Evolutionary conservation across 2,329 filamentous ascomycete species (phyloP).

Genomic region (Erysiphe pulchra): DNA sequence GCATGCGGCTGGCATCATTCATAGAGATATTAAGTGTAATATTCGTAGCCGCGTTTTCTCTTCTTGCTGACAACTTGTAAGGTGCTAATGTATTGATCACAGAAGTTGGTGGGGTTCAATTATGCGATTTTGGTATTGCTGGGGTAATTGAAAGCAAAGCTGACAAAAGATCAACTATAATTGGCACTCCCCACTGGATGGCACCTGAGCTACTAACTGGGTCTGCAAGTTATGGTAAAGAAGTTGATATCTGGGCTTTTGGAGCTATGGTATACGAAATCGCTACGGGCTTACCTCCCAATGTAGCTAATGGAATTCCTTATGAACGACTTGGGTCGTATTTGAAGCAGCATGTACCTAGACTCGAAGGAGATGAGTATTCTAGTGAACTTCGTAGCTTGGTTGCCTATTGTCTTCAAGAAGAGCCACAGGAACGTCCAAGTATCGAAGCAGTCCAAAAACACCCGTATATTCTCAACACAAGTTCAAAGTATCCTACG

Average conservation of each 20-base stretch:
- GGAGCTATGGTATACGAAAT: slow-evolving; percentile 63
- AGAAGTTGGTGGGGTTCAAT: slow-evolving; percentile 50
- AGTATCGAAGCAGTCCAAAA: slow-evolving; percentile 42
- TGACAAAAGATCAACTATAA: slow-evolving; percentile 56
- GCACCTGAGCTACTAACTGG: slow-evolving; percentile 50
- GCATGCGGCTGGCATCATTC: slow-evolving; percentile 41
- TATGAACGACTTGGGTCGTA: slow-evolving; percentile 24
- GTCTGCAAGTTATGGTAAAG: slow-evolving; percentile 38
- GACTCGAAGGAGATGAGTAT: slow-evolving; percentile 45
- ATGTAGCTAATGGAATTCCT: slow-evolving; percentile 25
- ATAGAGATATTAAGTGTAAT: slow-evolving; percentile 41
- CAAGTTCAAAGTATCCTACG: slow-evolving; percentile 34
- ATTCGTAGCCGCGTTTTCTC: not conserved
- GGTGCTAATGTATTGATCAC: slow-evolving; percentile 55
- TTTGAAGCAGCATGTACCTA: slow-evolving; percentile 34
- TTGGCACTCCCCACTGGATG: slow-evolving; percentile 73
- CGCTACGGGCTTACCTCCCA: slow-evolving; percentile 51
- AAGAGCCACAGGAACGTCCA: slow-evolving; percentile 41
- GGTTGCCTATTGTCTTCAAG: slow-evolving; percentile 46
- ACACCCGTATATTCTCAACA: slow-evolving; percentile 42
- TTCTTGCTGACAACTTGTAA: slow-evolving; percentile 5
- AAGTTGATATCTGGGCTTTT: slow-evolving; percentile 67
- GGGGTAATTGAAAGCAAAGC: slow-evolving; percentile 50
- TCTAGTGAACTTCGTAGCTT: slow-evolving; percentile 43
- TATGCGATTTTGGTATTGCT: slow-evolving; percentile 68